Base-by-base conservation (phyloP, 2,329 filamentous ascomycete genomes). In the Pyrenophora tritici-repentis region DNA sequence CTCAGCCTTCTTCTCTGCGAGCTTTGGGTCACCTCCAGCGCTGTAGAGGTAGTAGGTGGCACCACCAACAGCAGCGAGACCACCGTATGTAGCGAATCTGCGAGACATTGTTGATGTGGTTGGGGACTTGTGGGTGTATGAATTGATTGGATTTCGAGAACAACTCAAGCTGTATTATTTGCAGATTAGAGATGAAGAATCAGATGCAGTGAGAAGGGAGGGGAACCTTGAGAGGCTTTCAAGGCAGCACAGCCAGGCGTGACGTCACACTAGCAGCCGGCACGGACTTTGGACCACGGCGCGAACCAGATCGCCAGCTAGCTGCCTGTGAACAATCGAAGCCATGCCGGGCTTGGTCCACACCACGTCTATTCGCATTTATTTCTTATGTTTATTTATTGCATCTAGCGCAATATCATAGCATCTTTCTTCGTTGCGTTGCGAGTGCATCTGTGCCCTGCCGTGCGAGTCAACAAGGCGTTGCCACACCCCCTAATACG, bases 41-140 rank as follows among this genome's bases (percentile, higher is more conserved):
- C 78, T 81, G 81, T 96, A 99, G 57, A 97, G 83, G 80, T 97
- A 97, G 82, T 96, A 97, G 59, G 84, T 85, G 53, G 80, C 83
- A 61, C 85, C 75, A 64, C 86, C 88, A 64, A 87, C 69, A 63
- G 79, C 68, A 35, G 73, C 67, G 47, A 76, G 61, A 55, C 73
- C 58, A 57, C 70, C 73, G 42, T 53, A 61, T 22, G 58, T 66
- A 42, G 61, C 43, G 46, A 68, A 31, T 50, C 56, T 59, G 47
- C 66, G 62, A 49, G 68, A 61, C 66, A 73, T 71, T 53, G 50
- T 62, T 41, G 45, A 32, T 49, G 45, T 55, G 50, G 44, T 50
- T 33, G n/a, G 33, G 41, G 37, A 22, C 29, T 29, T 38, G 38
- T 44, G 35, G 16, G 31, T 10, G 26, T 54, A 46, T 34, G 47